These are phyloP conservation scores for Calonectria ilicicola DNA, from an alignment of 2,329 filamentous ascomycete genomes.

Conservation along the genomic window DNA sequence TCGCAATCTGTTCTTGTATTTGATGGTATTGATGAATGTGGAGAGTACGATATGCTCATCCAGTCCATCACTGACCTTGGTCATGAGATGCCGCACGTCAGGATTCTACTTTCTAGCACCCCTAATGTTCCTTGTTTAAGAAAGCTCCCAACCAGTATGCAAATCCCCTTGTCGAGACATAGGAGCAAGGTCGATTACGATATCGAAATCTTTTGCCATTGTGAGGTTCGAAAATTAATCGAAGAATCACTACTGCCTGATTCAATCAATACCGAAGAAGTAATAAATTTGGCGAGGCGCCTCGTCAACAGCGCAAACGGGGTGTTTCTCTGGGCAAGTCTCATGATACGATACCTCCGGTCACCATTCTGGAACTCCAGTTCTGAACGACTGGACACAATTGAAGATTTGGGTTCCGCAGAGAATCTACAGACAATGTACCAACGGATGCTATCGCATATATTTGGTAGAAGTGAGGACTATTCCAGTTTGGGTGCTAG, in stretches of 20 bases:
- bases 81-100: background rate
- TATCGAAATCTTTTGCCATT: background rate
- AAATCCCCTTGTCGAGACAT: background rate
- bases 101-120: background rate
- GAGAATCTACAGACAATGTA: background rate
- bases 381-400: background rate
- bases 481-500: background rate
- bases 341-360: background rate
- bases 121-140: background rate
- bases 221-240: background rate
- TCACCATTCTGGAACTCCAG: background rate
- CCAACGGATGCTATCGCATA: background rate
- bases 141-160: background rate
- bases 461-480: background rate
- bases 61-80: background rate
- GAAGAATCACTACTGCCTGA: background rate
- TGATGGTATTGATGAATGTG: background rate
- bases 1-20: background rate
- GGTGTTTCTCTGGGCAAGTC: background rate
- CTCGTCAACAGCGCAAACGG: background rate
- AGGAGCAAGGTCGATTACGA: background rate
- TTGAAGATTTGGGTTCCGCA: background rate
- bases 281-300: background rate
- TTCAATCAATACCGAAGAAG: background rate
- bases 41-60: background rate